Conservation (phyloP, 176 grass and related monocot species). For the Leersia perrieri region DNA sequence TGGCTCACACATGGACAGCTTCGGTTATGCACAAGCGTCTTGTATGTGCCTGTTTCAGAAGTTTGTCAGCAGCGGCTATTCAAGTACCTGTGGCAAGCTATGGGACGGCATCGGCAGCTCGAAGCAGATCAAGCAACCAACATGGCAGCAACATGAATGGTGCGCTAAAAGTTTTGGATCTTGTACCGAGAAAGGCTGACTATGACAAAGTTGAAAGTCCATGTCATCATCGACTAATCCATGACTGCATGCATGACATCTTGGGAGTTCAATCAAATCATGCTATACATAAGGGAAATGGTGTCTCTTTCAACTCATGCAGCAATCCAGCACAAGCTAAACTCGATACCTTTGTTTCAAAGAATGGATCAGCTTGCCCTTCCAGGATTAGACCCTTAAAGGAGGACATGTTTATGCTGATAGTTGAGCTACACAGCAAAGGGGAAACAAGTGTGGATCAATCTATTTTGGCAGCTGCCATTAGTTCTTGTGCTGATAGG, state of each 20-base stretch:
- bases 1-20: conserved; percentile 7
- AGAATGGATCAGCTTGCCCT: background rate
- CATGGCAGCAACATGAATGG: background rate
- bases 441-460: conserved; percentile 27
- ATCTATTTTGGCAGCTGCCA: conserved; percentile 40
- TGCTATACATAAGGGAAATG: background rate
- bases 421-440: conserved; percentile 41
- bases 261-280: conserved; percentile 22
- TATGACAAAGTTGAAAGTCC: background rate
- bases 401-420: conserved; percentile 33
- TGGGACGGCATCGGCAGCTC: background rate
- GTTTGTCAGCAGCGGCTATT: background rate
- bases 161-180: conserved; percentile 35
- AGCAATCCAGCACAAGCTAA: background rate
- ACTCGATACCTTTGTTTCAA: background rate
- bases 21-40: conserved; percentile 21
- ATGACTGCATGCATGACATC: conserved; percentile 42
- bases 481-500: conserved; percentile 43
- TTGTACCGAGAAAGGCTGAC: conserved; percentile 21
- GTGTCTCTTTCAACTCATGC: background rate
- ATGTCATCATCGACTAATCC: conserved; percentile 44
- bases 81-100: background rate
- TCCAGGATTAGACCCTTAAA: conserved; percentile 9
- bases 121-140: background rate
- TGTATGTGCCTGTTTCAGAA: background rate